Evolutionary conservation across 176 grass and related monocot genomes (phyloP).

Genomic region (Eleusine coracana): DNA sequence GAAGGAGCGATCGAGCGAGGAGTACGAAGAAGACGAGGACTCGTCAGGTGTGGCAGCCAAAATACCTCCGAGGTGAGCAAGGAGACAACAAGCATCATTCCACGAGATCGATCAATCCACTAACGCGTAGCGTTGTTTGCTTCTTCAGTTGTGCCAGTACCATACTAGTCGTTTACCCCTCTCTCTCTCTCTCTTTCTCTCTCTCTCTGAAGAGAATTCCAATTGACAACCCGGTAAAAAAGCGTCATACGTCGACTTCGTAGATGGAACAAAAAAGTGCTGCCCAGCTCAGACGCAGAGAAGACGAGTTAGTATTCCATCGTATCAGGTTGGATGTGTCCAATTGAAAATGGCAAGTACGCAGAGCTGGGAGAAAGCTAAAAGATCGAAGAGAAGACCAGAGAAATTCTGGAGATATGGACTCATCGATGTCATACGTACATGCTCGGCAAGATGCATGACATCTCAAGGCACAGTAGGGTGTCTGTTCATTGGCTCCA

Average conservation of each 20-base stretch:
- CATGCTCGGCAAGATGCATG: neutral
- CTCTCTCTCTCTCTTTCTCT: neutral
- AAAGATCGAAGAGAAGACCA: neutral
- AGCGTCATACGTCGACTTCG: conserved; percentile 20
- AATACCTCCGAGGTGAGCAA: conserved; percentile 34
- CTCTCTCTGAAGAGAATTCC: neutral
- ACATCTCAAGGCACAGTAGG: conserved; percentile 12
- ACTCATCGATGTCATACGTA: neutral
- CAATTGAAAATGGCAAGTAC: neutral
- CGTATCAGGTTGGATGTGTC: neutral
- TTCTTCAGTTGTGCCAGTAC: neutral
- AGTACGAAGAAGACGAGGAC: neutral
- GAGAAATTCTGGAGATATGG: neutral
- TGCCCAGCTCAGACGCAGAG: neutral
- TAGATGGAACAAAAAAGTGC: conserved; percentile 18
- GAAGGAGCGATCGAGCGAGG: neutral
- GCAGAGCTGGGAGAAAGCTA: neutral
- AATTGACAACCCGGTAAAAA: neutral
- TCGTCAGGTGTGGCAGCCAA: conserved; percentile 24
- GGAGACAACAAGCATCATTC: conserved; percentile 9
- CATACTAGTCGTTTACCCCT: too few species aligned
- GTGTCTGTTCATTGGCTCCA: neutral
- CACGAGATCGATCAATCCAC: conserved; percentile 17
- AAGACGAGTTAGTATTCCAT: neutral
- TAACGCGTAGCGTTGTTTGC: conserved; percentile 14